phyloP scores from a whole-genome alignment of 192 early-diverging fungal species.

The Mortierella alpina region DNA sequence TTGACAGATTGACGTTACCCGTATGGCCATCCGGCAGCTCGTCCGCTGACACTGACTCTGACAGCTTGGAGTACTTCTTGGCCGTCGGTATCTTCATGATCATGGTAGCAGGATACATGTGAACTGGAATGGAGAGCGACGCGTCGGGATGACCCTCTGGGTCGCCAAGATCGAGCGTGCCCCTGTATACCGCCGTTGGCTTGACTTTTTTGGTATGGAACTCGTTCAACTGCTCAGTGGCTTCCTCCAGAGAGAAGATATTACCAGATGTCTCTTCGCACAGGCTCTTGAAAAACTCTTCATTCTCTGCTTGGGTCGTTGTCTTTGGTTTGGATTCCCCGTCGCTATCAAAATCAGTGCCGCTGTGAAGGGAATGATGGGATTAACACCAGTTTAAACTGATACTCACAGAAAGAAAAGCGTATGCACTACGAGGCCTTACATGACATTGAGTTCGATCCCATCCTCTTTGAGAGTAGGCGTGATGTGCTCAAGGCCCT shows the following conservation, averaged over 20 bases:
- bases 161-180: constrained; percentile 66
- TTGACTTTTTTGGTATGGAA: constrained; percentile 67
- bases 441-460: constrained; percentile 65
- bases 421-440: constrained; percentile 19
- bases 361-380: constrained; percentile 39
- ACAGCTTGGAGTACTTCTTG: constrained; percentile 73
- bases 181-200: constrained; percentile 65
- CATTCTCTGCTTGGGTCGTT: constrained; percentile 56
- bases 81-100: constrained; percentile 65
- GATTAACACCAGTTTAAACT: constrained; percentile 6
- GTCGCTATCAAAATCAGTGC: constrained; percentile 57
- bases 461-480: constrained; percentile 31
- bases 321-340: constrained; percentile 9
- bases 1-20: constrained; percentile 47
- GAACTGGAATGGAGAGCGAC: constrained; percentile 62
- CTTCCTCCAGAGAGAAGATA: constrained; percentile 63
- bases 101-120: constrained; percentile 66
- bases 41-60: constrained; percentile 53
- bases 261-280: constrained; percentile 27
- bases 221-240: constrained; percentile 50
- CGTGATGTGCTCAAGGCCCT: constrained; percentile 52
- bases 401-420: background rate
- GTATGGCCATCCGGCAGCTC: constrained; percentile 42
- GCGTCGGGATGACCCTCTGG: constrained; percentile 49
- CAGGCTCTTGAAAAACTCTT: constrained; percentile 63